Evolutionary conservation across 345 rosid species (phyloP).

Genomic region (Gossypium mustelinum): DNA sequence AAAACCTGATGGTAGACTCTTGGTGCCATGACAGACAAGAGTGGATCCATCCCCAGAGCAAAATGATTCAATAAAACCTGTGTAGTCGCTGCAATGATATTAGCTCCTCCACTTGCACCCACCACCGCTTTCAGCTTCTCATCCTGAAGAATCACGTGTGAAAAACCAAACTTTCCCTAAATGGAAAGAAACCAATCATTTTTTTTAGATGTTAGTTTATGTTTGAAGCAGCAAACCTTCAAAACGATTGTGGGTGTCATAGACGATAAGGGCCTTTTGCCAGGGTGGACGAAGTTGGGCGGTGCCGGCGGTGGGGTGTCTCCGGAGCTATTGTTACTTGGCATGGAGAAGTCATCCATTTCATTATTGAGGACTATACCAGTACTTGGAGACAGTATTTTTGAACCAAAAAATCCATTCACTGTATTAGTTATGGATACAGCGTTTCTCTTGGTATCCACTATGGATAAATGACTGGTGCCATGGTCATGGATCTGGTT

Average conservation of each 20-base stretch:
- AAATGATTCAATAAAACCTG: constrained; percentile 57
- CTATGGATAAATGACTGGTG: constrained; percentile 55
- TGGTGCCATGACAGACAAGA: constrained; percentile 53
- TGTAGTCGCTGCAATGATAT: constrained; percentile 47
- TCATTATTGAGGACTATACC: constrained; percentile 66
- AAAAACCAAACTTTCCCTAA: constrained; percentile 9
- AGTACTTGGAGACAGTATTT: constrained; percentile 42
- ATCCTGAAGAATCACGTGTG: constrained; percentile 25
- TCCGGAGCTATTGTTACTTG: not conserved
- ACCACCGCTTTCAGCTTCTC: constrained; percentile 47
- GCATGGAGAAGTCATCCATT: constrained; percentile 65
- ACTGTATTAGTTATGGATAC: constrained; percentile 60
- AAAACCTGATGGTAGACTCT: constrained; percentile 61
- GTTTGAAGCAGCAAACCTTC: constrained; percentile 30
- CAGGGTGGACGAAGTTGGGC: constrained; percentile 46
- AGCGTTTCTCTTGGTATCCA: constrained; percentile 48
- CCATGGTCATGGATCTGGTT: constrained; percentile 51
- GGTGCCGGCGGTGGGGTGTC: constrained; percentile 43
- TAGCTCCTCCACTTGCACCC: constrained; percentile 66
- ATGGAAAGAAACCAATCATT: no score
- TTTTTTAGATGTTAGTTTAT: not conserved
- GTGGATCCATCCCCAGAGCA: constrained; percentile 47
- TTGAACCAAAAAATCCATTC: constrained; percentile 52
- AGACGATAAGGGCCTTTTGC: constrained; percentile 64
- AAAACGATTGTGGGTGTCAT: constrained; percentile 58